These are phyloP conservation scores for Metschnikowia corniflorae DNA, from an alignment of 805 yeast genomes.

Conservation along the genomic window DNA sequence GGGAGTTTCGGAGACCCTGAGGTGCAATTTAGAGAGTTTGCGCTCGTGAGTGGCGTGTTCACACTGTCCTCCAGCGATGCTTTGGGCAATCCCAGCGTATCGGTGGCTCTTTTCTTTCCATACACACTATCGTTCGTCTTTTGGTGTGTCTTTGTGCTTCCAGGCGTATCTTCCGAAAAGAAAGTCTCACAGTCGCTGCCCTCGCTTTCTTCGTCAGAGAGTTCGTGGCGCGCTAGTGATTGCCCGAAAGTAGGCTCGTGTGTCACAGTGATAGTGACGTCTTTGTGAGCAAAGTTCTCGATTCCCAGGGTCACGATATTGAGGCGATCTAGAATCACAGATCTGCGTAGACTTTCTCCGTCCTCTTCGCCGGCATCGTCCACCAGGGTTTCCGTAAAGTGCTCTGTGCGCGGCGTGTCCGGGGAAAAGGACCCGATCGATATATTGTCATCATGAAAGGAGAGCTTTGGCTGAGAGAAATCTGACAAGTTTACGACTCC, in stretches of 20 bases:
- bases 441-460: constrained; percentile 16
- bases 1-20: constrained; percentile 6
- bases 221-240: constrained; percentile 2
- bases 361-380: constrained; percentile 8
- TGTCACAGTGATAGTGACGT: neutral
- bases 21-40: constrained; percentile 25
- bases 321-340: constrained; percentile 36
- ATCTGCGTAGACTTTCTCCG: constrained; percentile 25
- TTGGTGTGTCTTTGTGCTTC: neutral
- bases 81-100: constrained; percentile 5
- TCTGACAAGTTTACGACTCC: neutral
- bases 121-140: neutral
- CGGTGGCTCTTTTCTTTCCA: neutral
- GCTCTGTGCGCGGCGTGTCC: constrained; percentile 30
- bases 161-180: neutral
- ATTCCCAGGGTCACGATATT: constrained; percentile 39
- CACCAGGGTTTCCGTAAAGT: neutral
- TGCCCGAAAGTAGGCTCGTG: constrained; percentile 10
- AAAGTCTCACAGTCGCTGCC: constrained; percentile 20
- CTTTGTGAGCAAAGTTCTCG: neutral
- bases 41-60: constrained; percentile 37
- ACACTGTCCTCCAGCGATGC: constrained; percentile 15
- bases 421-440: constrained; percentile 39
- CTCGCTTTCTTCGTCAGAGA: constrained; percentile 19
- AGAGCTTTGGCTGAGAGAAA: constrained; percentile 5